Base-by-base conservation (phyloP, 2,329 filamentous ascomycete species). In the Spiromastix sp. region DNA sequence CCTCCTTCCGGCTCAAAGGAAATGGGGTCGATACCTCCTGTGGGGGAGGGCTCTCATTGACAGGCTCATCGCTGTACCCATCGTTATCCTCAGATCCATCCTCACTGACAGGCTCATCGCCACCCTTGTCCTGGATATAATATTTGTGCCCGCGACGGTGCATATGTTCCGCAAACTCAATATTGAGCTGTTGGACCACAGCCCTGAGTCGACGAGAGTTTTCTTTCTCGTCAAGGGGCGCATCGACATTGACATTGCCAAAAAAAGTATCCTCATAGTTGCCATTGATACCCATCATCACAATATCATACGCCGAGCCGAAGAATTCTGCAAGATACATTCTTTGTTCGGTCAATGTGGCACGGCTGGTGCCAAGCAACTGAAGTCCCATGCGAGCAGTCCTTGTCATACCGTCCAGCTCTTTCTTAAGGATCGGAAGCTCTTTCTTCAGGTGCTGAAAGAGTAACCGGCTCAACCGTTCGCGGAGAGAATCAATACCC, bases 401-500 rank as follows among this genome's bases (percentile, higher is more conserved):
- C 5, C 8, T 8, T 28, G 17, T 21, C 22, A 16, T 38, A 12
- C 4, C 17, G 19, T 33, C 31, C 13, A 17, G 19, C 11, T 33
- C 31, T 2, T 5, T 11, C 17, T 33, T 33, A 12, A 33, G 12
- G 17, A 5, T 24, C 9, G 31, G 31, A 8, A 33, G 20, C 17
- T 33, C 31, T 13, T 15, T 18, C 15, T 25, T 33, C 12, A 33
- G 13, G 12, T 33, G 31, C 4, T 24, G 8, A 21, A 33, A 33
- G 5, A 33, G 31, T 5, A 33, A 21, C 3, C 31, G 22, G 13
- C 38, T 37, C 8, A 40, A 12, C 2, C 39, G 32, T 18, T 27
- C n/a, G 6, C 21, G 27, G 4, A 41, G 39, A 9, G 36, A 22
- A 13, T 30, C 19, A 12, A 41, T 36, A 9, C 39, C 39, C 29